Evolutionary conservation across 2,329 filamentous ascomycete species (phyloP), one percentile per base, ranked within the genome.

Genomic region (Tolypocladium tropicale): DNA sequence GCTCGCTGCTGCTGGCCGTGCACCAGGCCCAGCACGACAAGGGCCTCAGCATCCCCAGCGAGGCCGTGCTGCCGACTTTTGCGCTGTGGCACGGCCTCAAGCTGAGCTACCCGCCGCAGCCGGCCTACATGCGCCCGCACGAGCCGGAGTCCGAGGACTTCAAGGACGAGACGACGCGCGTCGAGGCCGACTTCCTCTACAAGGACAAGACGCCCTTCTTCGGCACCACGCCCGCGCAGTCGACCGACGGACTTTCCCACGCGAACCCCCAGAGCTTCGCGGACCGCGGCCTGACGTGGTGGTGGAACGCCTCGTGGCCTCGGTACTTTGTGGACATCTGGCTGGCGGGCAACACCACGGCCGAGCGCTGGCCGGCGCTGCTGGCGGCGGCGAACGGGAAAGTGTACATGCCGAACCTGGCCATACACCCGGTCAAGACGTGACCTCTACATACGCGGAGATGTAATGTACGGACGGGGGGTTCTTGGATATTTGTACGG

Each of bases 21-120:
- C 71, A 73, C 59, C 59, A 67, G 36, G 65, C 64, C 4, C 70
- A 73, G 59, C 54, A 67, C 37, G 58, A 64, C 21, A 54, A 59
- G 3, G 69, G 66, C 21, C 53, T 72, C 41, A 61, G 62, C 23
- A 53, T 72, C 1, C 67, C 70, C 10, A 67, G 65, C 52, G 71
- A 73, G 61, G 67, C 70, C 1, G 70, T 67, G 2, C 62, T 71
- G n/a, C 66, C 69, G 10, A 65, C 63, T 32, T 72, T 68, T 54
- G 71, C 71, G 11, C 60, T 72, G 2, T 73, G 69, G 69, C 67
- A 70, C 56, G 70, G 71, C 21, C 63, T 73, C 43, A 73, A 73
- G 64, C 57, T 72, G 36, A 67, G 65, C 58, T 68, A 68, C 56
- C 66, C 70, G 23, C 71, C 71, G 28, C 64, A 70, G 33, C 71